Base-by-base conservation (phyloP, 108 stramenopile species). In the Cyclotella choctawhatcheeana region DNA sequence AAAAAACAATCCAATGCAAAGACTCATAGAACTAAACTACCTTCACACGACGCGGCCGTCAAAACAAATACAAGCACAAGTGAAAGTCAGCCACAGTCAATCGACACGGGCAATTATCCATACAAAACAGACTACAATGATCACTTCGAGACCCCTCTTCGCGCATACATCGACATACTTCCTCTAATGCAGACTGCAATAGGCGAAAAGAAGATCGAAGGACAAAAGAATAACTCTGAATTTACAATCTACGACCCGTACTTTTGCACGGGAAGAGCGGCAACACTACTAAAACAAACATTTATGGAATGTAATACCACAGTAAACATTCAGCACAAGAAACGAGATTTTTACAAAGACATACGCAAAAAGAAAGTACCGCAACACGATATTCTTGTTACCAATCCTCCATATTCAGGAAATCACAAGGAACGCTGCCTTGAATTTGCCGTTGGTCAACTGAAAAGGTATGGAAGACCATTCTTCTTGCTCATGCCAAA, bases 341-440 rank as follows among this genome's bases (percentile, higher is more conserved):
- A 91, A 53, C 72, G 91, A 21, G 95, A 96, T 63, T 96, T 96
- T 70, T 96, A 96, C 50, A 40, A 69, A 45, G 96, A 96, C 61
- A 64, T 94, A 24, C 26, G 54, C n/a, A 34, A 86, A 2, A 72
- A 82, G 3, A 71, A 32, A 26, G 59, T 94, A 7, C 93, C 93
- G 33, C 62, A 66, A 31, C 71, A 91, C 68, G 84, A 95, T 59
- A 84, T 81, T 0, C 56, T 97, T n/a, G 79, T 97, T 0, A 97
- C 96, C 48, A 97, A 97, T 88, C 96, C 96, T 44, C 96, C 96
- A 3, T 97, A 93, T 72, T 88, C 86, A 17, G 88, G 87, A 40
- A 62, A 92, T 53, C 96, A 97, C 82, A 97, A 97, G 76, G 86
- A 89, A 61, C 55, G 64, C 27, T 91, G 91, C 62, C 55, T 97